Evolutionary conservation across 306 rosid species (phyloP).

Genomic region (Cicer cuneatum): DNA sequence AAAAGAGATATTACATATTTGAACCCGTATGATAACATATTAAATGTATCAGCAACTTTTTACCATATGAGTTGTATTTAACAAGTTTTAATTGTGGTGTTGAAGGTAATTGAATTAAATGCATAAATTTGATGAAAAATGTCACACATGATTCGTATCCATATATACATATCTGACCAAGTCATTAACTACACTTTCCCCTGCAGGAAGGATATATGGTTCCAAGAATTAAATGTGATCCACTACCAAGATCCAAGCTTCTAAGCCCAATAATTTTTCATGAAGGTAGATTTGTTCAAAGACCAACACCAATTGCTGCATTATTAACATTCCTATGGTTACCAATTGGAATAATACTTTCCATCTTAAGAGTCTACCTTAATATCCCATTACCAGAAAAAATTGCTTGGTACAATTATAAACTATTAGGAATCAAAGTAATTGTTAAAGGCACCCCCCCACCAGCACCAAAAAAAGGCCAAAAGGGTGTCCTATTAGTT

Average conservation of each 20-base stretch:
- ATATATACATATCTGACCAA: constrained; percentile 14
- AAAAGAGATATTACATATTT: no score
- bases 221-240: constrained; percentile 64
- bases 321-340: constrained; percentile 82
- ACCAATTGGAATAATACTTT: constrained; percentile 76
- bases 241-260: constrained; percentile 78
- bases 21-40: no score
- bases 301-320: constrained; percentile 79
- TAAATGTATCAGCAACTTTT: no score
- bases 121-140: neutral
- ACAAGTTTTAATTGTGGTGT: neutral
- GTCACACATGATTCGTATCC: neutral
- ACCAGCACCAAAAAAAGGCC: constrained; percentile 74
- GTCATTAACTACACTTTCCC: constrained; percentile 7
- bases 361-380: constrained; percentile 75
- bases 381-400: constrained; percentile 79
- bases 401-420: constrained; percentile 73
- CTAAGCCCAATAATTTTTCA: constrained; percentile 83
- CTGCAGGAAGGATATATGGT: constrained; percentile 87
- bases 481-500: constrained; percentile 76
- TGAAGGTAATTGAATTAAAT: neutral
- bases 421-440: constrained; percentile 73
- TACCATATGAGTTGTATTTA: no score
- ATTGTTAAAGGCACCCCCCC: constrained; percentile 84
- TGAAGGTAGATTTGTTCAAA: constrained; percentile 84